Conservation (phyloP, 2,329 filamentous ascomycete genomes). For the Colletotrichum higginsianum region DNA sequence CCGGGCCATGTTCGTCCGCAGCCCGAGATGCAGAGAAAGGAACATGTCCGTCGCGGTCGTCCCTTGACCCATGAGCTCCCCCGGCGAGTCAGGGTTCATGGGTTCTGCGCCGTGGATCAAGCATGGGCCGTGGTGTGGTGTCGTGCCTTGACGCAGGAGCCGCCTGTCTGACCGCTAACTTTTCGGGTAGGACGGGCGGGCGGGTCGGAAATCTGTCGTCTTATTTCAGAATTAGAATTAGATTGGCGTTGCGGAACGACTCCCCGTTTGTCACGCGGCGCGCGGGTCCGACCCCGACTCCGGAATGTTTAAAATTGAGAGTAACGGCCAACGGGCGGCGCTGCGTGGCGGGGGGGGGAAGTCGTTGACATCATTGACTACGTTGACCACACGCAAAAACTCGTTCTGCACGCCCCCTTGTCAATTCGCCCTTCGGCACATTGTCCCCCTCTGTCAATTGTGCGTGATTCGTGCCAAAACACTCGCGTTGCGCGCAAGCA, state of each 20-base stretch:
- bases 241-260: constrained; percentile 1
- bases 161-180: not conserved
- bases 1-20: constrained; percentile 17
- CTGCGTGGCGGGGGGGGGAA: constrained; percentile 23
- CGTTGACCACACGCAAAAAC: constrained; percentile 48
- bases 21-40: constrained; percentile 18
- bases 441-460: not conserved
- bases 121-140: not conserved
- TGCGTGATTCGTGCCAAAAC: not conserved
- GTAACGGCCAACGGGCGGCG: not conserved
- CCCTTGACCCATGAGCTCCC: not conserved
- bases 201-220: constrained; percentile 4
- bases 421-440: not conserved
- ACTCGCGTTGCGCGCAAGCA: constrained; percentile 4
- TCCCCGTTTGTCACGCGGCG: constrained; percentile 7
- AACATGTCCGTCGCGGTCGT: not conserved
- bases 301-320: not conserved
- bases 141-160: not conserved
- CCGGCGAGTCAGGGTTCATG: constrained; percentile 33
- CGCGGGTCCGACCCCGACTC: constrained; percentile 5
- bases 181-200: constrained; percentile 10
- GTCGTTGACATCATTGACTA: constrained; percentile 52
- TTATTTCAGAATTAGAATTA: not conserved
- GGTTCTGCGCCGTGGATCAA: constrained; percentile 1
- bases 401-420: not conserved